Conservation (phyloP, 192 early-diverging fungal genomes). For the Rhizophagus sp. region DNA sequence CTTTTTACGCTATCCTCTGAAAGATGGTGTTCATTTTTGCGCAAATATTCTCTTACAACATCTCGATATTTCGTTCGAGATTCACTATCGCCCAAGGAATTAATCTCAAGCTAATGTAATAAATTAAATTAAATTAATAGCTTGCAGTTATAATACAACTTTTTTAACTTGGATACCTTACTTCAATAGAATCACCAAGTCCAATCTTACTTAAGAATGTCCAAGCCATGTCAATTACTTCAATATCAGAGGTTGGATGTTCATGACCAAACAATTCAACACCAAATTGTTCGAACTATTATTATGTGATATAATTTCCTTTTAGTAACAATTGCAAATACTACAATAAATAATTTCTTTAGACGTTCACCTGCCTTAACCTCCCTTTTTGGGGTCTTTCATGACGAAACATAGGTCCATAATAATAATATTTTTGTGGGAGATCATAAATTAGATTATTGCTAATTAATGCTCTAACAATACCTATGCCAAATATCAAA, state of each 20-base stretch:
- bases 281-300: conserved; percentile 72
- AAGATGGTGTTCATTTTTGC: conserved; percentile 33
- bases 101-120: conserved; percentile 42
- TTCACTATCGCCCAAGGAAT: conserved; percentile 43
- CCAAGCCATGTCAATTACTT: conserved; percentile 57
- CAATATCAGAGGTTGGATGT: conserved; percentile 59
- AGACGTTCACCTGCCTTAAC: conserved; percentile 50
- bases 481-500: conserved; percentile 21
- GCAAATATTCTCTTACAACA: conserved; percentile 52
- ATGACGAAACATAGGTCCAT: conserved; percentile 69
- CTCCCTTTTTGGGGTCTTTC: conserved; percentile 72
- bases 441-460: conserved; percentile 46
- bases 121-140: neutral
- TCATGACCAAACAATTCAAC: conserved; percentile 57
- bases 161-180: neutral
- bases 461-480: conserved; percentile 45
- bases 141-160: neutral
- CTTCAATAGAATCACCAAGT: conserved; percentile 35
- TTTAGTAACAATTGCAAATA: neutral
- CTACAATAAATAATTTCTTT: neutral
- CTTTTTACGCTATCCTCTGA: conserved; percentile 53
- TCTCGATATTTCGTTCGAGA: conserved; percentile 44
- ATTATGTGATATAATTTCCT: neutral
- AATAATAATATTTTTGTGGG: conserved; percentile 61
- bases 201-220: conserved; percentile 46